Base-by-base conservation (phyloP, 441 rosid species). In the Euphorbia corollata region DNA sequence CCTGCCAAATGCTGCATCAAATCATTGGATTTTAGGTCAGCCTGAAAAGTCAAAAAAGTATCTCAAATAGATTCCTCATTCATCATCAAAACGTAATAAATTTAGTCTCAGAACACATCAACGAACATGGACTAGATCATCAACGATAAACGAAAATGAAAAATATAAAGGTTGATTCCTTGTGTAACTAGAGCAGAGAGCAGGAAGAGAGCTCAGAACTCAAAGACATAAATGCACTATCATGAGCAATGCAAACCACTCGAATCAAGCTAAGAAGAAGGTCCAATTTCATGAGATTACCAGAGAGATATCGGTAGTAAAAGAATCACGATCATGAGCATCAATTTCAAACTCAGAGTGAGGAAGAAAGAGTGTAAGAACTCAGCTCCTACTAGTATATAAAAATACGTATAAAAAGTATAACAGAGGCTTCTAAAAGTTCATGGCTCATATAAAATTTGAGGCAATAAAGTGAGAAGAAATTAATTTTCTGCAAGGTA, bases 251-350 rank as follows among this genome's bases (percentile, higher is more conserved):
- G 57, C 27, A 45, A 5, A 24, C 16, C 10, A 63, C 55, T 63
- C 13, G 8, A 63, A 43, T 41, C 20, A 62, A 23, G 61, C 51
- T 36, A 8, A 65, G 5, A 48, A 11, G 30, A 53, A 24, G 12
- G 11, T 19, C 32, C 32, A 51, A 65, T 19, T 65, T 53, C 20
- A 65, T 18, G 45, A 39, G 20, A 55, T 70, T 83, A 91, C 96
- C 82, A 82, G 73, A 3, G 95, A 86, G 75, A 84, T 71, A 66
- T 81, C 96, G n/a, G 91, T 87, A 71, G 85, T 72, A 50, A 82
- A 68, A 73, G 87, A 84, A 75, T 92, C 90, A 64, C 68, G 87
- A 61, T 86, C 89, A 64, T 71, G 32, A 27, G 32, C 32, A 27
- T 27, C 32, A 27, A 27, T 1, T 27, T 27, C 32, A 27, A 27